Evolutionary conservation across 345 rosid species (phyloP).

Genomic region (Toxicodendron radicans): DNA sequence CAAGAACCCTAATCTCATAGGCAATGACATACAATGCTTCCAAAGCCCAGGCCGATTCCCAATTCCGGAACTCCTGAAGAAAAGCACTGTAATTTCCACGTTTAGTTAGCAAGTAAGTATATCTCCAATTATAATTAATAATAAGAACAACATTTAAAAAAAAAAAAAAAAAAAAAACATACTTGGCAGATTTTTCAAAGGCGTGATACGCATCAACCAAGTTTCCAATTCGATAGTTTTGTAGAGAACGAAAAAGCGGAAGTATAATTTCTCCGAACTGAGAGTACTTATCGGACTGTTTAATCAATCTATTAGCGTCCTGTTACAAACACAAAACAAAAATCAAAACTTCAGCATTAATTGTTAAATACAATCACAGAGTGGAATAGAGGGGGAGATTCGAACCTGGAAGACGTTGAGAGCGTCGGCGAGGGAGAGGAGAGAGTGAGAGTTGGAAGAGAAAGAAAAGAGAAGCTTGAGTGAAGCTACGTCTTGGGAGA

Average conservation of each 20-base stretch:
- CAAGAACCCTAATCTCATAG: slow-evolving; percentile 92
- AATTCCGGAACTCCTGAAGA: slow-evolving; percentile 95
- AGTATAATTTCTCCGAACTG: slow-evolving; percentile 64
- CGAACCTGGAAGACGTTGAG: slow-evolving; percentile 67
- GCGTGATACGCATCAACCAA: slow-evolving; percentile 75
- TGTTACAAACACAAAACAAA: slow-evolving; percentile 25
- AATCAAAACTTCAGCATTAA: background rate
- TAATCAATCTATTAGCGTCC: slow-evolving; percentile 75
- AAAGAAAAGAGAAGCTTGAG: slow-evolving; percentile 63
- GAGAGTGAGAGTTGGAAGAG: slow-evolving; percentile 63
- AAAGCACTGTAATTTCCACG: slow-evolving; percentile 58
- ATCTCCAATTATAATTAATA: background rate
- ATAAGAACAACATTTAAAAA: background rate
- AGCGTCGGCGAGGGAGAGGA: slow-evolving; percentile 83
- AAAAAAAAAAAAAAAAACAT: slow-evolving; percentile 5
- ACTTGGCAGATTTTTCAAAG: slow-evolving; percentile 88
- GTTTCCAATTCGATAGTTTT: slow-evolving; percentile 62
- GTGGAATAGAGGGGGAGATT: background rate
- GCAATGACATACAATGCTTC: slow-evolving; percentile 81
- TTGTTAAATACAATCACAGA: background rate
- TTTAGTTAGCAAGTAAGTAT: slow-evolving; percentile 3
- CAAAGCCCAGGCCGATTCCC: slow-evolving; percentile 98
- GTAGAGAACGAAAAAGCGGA: slow-evolving; percentile 77
- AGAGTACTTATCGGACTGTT: slow-evolving; percentile 72
- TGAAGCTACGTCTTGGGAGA: slow-evolving; percentile 63